Conservation (phyloP, 176 grass and related monocot genomes). For the Oryza meridionalis region DNA sequence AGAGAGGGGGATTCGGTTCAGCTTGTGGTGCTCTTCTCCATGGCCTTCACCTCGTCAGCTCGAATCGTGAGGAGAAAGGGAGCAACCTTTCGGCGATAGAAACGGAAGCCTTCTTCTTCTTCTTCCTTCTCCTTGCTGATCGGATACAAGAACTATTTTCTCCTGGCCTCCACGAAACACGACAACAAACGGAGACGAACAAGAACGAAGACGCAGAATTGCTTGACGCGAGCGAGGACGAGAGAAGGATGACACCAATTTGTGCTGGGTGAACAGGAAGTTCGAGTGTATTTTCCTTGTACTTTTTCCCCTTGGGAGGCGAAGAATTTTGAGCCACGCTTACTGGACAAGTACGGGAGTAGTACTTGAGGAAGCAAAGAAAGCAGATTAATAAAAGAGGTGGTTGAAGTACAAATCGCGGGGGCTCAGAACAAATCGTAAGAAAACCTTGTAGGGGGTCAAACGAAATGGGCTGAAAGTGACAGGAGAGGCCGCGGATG, state of each 20-base stretch:
- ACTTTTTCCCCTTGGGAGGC: neutral
- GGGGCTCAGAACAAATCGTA: neutral
- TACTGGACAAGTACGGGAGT: neutral
- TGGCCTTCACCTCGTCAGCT: slow-evolving; percentile 9
- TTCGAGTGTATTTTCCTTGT: neutral
- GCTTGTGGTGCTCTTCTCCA: slow-evolving; percentile 9
- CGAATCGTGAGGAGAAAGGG: neutral
- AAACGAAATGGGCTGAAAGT: slow-evolving; percentile 46
- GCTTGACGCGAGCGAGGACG: neutral
- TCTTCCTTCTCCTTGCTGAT: neutral
- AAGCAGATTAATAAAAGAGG: neutral
- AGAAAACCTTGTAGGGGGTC: slow-evolving; percentile 25
- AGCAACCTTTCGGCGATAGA: neutral
- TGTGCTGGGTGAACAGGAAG: slow-evolving; percentile 7
- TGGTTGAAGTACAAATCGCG: slow-evolving; percentile 7
- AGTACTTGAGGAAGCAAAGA: neutral
- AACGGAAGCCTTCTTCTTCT: neutral
- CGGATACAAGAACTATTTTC: neutral
- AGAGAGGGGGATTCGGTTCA: neutral
- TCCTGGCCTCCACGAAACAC: neutral
- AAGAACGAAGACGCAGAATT: neutral
- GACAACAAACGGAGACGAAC: neutral
- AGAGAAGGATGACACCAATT: neutral
- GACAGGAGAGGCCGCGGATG: slow-evolving; percentile 28
- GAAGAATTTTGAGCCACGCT: slow-evolving; percentile 4